These are phyloP conservation scores for Pleodorina starrii DNA, from an alignment of 139 green algal species.

Conservation along the genomic window DNA sequence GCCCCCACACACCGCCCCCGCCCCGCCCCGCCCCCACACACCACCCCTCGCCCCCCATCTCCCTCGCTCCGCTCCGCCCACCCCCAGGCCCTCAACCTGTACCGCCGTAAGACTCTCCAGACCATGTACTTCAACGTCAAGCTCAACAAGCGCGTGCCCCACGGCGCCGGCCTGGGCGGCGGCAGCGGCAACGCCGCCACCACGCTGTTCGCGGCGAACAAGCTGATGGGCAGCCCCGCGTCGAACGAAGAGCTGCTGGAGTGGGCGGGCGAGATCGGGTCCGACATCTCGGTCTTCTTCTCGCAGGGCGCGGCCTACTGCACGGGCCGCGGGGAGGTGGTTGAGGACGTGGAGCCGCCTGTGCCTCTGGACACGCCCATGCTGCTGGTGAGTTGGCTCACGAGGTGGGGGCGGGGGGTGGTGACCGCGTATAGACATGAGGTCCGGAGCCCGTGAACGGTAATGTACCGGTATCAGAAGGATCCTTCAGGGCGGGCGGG, in stretches of 20 bases:
- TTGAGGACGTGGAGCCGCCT: slow-evolving; percentile 90
- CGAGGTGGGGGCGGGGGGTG: neutral
- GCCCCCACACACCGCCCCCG: too few relatives aligned
- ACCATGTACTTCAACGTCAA: slow-evolving; percentile 84
- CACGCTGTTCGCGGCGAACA: slow-evolving; percentile 96
- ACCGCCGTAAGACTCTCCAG: slow-evolving; percentile 84
- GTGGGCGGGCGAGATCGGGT: slow-evolving; percentile 96
- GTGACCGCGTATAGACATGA: too few relatives aligned
- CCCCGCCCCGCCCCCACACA: too few relatives aligned
- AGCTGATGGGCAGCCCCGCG: slow-evolving; percentile 85
- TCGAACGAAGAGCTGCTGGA: slow-evolving; percentile 85
- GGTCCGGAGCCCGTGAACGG: too few relatives aligned
- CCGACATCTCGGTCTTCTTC: slow-evolving; percentile 98
- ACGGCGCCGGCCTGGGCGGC: slow-evolving; percentile 95
- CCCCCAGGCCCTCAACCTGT: slow-evolving; percentile 87
- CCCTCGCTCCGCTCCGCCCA: too few relatives aligned
- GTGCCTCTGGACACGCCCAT: slow-evolving; percentile 88
- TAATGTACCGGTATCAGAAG: too few relatives aligned
- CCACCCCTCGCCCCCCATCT: neutral
- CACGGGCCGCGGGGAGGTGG: slow-evolving; percentile 95
- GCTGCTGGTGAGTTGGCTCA: slow-evolving; percentile 86
- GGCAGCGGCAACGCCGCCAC: slow-evolving; percentile 97
- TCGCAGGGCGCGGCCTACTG: slow-evolving; percentile 92
- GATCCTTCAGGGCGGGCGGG: too few relatives aligned
- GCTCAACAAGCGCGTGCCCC: slow-evolving; percentile 94